Evolutionary conservation across 139 green algal genomes (phyloP), one percentile per base, ranked within the genome.

Genomic region (Ulvella scutata): DNA sequence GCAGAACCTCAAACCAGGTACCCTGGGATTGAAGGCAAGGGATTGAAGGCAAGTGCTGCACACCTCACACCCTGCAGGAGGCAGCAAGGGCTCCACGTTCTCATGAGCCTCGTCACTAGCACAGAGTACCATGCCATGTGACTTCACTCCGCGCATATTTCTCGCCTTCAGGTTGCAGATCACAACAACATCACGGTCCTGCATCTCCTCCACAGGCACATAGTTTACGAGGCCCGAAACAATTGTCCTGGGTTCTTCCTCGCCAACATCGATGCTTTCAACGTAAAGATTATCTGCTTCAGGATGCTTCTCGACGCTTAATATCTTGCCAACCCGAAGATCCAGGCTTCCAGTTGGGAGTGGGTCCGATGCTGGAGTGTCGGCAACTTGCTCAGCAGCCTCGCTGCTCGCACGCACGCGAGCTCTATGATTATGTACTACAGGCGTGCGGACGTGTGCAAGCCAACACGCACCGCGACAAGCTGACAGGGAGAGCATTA

Each of bases 241-340:
- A 39, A 97, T 95, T 62, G 90, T 95, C 3, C 91, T 77, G 2
- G 87, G 88, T 62, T 90, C 86, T 34, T 80, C 38, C 72, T 97
- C 91, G 4, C 90, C 91, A 21, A 94, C 79, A 37, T 97, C 91
- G 36, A 97, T 88, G 67, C 90, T 74, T 77, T 96, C 91, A 33
- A 96, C 83, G 77, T 94, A 96, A 59, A 93, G 73, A 36, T 79
- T 85, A 43, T 93, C 88, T n/a, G 88, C 88, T 51, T 93, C 87
- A 1, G 86, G 85, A 75, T 93, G 88, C 37, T 38, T 73, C 76
- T 90, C 78, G 37, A 80, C 84, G 67, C 62, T 81, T 9, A 94
- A 44, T 39, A 93, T 91, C 20, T 76, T 78, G 0, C 88, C 88
- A 36, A 91, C 84, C 0, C 87, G 75, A 43, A 92, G 83, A 43